Conservation (phyloP, 768 basidiomycete species). For the Termitomyces sp. region DNA sequence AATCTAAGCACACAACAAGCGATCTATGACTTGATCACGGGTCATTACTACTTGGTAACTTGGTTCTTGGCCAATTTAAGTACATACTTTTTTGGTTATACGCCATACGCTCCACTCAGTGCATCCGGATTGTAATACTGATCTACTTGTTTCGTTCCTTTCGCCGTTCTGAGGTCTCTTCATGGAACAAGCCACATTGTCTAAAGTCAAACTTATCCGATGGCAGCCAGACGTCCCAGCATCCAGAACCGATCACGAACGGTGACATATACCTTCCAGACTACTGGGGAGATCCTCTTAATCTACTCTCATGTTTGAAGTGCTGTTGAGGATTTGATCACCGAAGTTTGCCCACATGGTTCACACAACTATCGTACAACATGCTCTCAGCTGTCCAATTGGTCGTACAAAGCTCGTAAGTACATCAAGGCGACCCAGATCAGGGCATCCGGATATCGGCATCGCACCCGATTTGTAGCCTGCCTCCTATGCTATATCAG, state of each 20-base stretch:
- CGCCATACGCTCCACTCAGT: neutral
- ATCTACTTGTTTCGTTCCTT: neutral
- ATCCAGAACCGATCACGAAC: slow-evolving; percentile 3
- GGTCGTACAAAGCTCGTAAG: neutral
- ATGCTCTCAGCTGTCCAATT: neutral
- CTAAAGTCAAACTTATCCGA: neutral
- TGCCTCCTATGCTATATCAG: neutral
- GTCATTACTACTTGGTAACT: neutral
- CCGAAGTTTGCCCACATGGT: slow-evolving; percentile 2
- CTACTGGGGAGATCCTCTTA: neutral
- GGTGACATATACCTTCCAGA: neutral
- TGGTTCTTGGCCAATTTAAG: slow-evolving; percentile 1
- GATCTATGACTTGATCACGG: neutral
- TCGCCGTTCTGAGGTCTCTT: neutral
- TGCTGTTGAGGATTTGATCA: slow-evolving; percentile 9
- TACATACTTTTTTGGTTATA: neutral
- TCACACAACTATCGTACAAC: neutral
- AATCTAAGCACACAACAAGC: neutral
- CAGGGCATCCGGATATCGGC: neutral
- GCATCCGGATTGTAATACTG: neutral
- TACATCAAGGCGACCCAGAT: neutral
- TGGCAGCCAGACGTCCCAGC: neutral
- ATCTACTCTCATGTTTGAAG: slow-evolving; percentile 4
- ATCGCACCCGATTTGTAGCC: slow-evolving; percentile 8
- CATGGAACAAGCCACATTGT: neutral